Evolutionary conservation across 306 rosid species (phyloP).

Genomic region (Lathyrus aphaca): DNA sequence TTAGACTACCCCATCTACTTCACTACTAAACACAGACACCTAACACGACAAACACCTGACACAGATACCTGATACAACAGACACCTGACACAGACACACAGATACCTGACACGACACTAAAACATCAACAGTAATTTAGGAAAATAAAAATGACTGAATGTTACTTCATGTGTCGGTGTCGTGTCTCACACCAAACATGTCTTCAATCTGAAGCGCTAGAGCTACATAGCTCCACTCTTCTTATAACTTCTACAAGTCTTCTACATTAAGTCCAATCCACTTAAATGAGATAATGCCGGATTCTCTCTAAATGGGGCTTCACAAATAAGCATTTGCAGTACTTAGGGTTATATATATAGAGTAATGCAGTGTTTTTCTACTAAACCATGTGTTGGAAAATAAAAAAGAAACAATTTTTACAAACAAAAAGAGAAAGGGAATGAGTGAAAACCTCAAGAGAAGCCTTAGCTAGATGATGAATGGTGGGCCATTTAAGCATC

Average conservation of each 20-base stretch:
- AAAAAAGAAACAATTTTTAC: not conserved
- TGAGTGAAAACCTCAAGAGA: constrained; percentile 63
- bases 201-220: not conserved
- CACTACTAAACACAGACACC: not conserved
- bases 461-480: constrained; percentile 70
- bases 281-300: not conserved
- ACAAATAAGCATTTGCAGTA: not conserved
- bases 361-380: not conserved
- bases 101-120: not conserved
- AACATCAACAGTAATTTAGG: not conserved
- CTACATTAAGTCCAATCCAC: not conserved
- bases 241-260: constrained; percentile 1
- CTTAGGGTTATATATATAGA: not conserved
- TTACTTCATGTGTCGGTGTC: not conserved
- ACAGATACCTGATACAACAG: not conserved
- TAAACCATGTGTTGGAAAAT: not conserved
- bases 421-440: not conserved
- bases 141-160: not conserved
- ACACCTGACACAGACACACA: not conserved
- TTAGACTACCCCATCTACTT: not conserved
- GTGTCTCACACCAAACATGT: not conserved
- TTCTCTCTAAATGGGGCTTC: not conserved
- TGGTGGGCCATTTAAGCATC: constrained; percentile 86
- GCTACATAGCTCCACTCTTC: not conserved
- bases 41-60: no score